Percentiles rank a stretch among this genome's conserved stretches.
Evolutionary conservation across 257 asterid genomes (phyloP).

Genomic region (Pogostemon cablin): DNA sequence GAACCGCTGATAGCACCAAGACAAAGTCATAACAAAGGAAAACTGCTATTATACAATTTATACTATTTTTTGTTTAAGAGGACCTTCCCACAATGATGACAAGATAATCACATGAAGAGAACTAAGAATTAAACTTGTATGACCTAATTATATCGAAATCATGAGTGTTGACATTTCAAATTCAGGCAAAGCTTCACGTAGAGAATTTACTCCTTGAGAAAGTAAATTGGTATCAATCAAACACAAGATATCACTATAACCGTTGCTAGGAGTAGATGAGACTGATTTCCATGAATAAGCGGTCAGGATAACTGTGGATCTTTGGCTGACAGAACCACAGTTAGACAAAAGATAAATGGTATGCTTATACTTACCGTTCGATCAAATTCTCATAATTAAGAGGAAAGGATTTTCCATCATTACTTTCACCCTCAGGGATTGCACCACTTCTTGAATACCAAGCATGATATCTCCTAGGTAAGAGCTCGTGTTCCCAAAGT

Average conservation of each 20-base stretch:
- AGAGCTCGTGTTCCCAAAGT: constrained; percentile 81
- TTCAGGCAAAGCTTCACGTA: not conserved
- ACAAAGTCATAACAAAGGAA: not conserved
- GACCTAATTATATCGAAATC: constrained; percentile 9
- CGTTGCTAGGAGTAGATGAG: constrained; percentile 12
- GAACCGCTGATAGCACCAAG: not conserved
- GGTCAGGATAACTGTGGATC: constrained; percentile 20
- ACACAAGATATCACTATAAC: not conserved
- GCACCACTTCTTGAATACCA: constrained; percentile 71
- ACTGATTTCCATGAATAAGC: constrained; percentile 24
- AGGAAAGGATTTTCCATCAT: constrained; percentile 73
- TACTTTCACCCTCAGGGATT: constrained; percentile 41
- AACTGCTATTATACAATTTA: not conserved
- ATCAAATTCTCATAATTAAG: constrained; percentile 59
- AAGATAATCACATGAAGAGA: constrained; percentile 7
- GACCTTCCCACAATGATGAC: constrained; percentile 15
- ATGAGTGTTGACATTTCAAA: constrained; percentile 12
- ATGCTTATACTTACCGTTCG: constrained; percentile 51
- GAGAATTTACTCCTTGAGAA: not conserved
- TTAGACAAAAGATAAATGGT: not conserved
- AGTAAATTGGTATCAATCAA: not conserved
- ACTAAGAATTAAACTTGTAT: constrained; percentile 9
- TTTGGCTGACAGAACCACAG: constrained; percentile 22
- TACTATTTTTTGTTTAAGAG: constrained; percentile 8
- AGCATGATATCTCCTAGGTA: constrained; percentile 96